A percentile compares a stretch with the other conserved stretches of the same genome.
phyloP scores from a whole-genome alignment of 164 flowering plant genomes.

The Malania oleifera region DNA sequence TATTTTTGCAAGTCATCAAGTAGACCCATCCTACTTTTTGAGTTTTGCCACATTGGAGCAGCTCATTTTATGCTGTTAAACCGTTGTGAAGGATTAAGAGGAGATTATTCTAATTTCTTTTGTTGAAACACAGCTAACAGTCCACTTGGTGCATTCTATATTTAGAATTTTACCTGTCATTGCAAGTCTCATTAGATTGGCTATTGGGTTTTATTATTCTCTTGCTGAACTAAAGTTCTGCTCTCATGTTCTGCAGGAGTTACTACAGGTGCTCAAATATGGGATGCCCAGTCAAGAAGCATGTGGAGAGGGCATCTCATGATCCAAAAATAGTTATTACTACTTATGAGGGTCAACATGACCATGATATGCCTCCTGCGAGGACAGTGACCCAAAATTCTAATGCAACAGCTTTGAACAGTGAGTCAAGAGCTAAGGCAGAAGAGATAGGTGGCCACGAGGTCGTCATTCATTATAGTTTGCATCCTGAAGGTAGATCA shows the following conservation, averaged over 20 bases:
- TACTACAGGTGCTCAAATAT: constrained; percentile 57
- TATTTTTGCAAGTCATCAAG: no score
- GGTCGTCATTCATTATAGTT: neutral
- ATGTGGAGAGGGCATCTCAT: constrained; percentile 60
- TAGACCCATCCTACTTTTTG: no score
- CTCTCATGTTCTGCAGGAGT: constrained; percentile 38
- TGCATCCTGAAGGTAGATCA: neutral
- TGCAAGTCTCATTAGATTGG: neutral
- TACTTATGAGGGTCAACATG: constrained; percentile 55
- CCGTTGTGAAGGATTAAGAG: no score
- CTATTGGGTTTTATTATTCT: neutral
- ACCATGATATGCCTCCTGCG: constrained; percentile 39
- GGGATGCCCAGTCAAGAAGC: constrained; percentile 63
- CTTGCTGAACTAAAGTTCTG: neutral
- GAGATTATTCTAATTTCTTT: no score
- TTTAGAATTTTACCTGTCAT: neutral
- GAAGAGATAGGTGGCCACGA: neutral
- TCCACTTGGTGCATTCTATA: no score
- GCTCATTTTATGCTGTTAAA: no score
- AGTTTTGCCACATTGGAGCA: no score
- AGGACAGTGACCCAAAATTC: constrained; percentile 34
- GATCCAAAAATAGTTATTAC: constrained; percentile 48
- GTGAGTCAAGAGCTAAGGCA: neutral
- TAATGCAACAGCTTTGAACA: neutral
- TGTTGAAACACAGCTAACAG: no score